These are phyloP conservation scores for Wickerhamia fluorescens DNA, from an alignment of 805 yeast species.

Conservation along the genomic window DNA sequence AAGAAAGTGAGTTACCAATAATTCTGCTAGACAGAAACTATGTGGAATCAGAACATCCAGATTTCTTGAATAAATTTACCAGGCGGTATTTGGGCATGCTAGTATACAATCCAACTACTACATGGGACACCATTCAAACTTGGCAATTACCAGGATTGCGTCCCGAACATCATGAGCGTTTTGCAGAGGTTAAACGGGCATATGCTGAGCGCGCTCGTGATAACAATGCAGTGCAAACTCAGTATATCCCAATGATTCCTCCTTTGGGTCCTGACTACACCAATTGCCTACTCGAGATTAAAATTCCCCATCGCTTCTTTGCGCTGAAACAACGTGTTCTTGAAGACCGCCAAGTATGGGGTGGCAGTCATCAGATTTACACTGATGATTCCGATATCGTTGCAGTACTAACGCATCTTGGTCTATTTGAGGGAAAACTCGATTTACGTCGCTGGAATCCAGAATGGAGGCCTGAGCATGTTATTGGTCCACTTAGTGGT, in stretches of 20 bases:
- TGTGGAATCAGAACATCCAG: too few relatives aligned
- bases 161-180: slow-evolving; percentile 21
- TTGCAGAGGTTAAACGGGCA: slow-evolving; percentile 19
- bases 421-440: slow-evolving; percentile 41
- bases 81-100: slow-evolving; percentile 22
- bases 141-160: slow-evolving; percentile 19
- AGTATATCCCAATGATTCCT: slow-evolving; percentile 33
- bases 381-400: slow-evolving; percentile 91
- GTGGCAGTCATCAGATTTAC: slow-evolving; percentile 69
- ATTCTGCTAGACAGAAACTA: too few relatives aligned
- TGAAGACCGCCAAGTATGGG: slow-evolving; percentile 62
- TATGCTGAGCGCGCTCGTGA: slow-evolving; percentile 8
- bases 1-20: too few relatives aligned
- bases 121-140: slow-evolving; percentile 34
- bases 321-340: slow-evolving; percentile 7
- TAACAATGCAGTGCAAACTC: slow-evolving; percentile 7
- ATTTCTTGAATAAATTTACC: background rate
- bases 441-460: slow-evolving; percentile 28
- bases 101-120: slow-evolving; percentile 52
- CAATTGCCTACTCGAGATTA: slow-evolving; percentile 46
- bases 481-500: slow-evolving; percentile 10
- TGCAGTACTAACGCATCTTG: slow-evolving; percentile 67
- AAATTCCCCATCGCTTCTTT: slow-evolving; percentile 41
- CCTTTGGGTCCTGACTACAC: slow-evolving; percentile 33
- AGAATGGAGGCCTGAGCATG: slow-evolving; percentile 19